phyloP scores from a whole-genome alignment of 306 rosid species.

The Clitoria ternatea region DNA sequence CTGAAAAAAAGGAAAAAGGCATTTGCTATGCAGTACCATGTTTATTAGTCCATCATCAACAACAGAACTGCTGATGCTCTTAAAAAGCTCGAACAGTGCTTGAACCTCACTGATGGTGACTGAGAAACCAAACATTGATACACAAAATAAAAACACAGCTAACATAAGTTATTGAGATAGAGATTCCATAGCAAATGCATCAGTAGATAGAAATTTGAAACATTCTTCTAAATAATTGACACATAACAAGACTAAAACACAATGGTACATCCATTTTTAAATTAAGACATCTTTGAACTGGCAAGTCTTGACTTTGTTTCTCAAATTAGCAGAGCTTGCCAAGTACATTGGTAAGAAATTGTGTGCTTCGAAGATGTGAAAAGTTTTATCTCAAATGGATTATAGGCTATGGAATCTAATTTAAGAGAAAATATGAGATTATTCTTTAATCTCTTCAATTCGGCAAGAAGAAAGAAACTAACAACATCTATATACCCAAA shows the following conservation, averaged over 20 bases:
- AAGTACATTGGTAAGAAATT: neutral
- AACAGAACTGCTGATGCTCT: constrained; percentile 95
- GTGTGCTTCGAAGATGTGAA: neutral
- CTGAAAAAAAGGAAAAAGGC: neutral
- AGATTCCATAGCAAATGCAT: constrained; percentile 12
- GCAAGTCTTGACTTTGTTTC: neutral
- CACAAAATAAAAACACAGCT: constrained; percentile 16
- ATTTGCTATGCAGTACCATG: constrained; percentile 51
- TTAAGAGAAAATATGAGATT: neutral
- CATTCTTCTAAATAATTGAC: neutral
- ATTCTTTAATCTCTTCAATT: neutral
- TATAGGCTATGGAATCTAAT: neutral
- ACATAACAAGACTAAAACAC: neutral
- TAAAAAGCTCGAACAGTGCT: constrained; percentile 89
- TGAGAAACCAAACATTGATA: constrained; percentile 35
- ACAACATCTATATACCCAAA: constrained; percentile 11
- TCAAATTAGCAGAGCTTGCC: constrained; percentile 9
- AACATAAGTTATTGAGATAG: neutral
- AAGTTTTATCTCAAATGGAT: neutral
- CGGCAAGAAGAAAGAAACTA: neutral
- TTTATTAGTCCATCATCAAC: constrained; percentile 89
- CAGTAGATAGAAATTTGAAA: neutral
- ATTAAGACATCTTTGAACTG: neutral
- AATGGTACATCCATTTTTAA: constrained; percentile 16
- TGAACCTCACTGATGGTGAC: constrained; percentile 96